Base-by-base conservation (phyloP, 2,329 filamentous ascomycete species). In the Onygenales sp. region DNA sequence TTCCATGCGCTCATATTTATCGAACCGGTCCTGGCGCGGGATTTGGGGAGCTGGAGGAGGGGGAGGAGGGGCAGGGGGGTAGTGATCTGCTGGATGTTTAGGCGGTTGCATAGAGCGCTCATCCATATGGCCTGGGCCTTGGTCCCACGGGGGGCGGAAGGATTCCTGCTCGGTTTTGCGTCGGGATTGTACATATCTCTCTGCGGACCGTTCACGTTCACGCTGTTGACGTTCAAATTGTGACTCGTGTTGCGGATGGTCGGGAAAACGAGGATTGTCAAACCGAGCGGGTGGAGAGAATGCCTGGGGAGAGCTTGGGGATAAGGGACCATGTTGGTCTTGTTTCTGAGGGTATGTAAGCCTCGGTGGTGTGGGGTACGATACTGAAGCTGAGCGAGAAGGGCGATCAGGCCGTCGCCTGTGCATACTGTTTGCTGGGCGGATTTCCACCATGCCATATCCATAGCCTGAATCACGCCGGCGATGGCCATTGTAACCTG, bases 401-500 rank as follows among this genome's bases (percentile, higher is more conserved):
- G 33, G 42, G 5, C 43, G 36, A 43, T 41, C 33, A n/a, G 43
- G 45, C 5, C 45, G 53, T 33, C 49, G 43, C 31, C 43, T 35
- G 39, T 55, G 55, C 42, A 47, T 59, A 54, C 60, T 64, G 41
- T 60, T 60, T 11, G 52, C 60, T 9, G 64, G 64, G 11, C 61
- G 43, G 13, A 66, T 53, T 36, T 66, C 65, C 36, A 65, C 56
- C 27, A 54, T 54, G 10, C 54, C 59, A 31, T 50, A 48, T 5
- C 45, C 48, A 44, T 64, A 63, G 35, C 51, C 54, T 13, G 43
- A 14, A 10, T 42, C 53, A 7, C 42, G 51, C 17, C 45, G 43
- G 43, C 55, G 57, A 27, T 35, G 39, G 27, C 33, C 39, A 43
- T n/a, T 43, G 35, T 36, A 39, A 10, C 31, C 33, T 36, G 46